These are phyloP conservation scores for Umbilicus rupestris DNA, from an alignment of 164 flowering plant species.

Conservation along the genomic window DNA sequence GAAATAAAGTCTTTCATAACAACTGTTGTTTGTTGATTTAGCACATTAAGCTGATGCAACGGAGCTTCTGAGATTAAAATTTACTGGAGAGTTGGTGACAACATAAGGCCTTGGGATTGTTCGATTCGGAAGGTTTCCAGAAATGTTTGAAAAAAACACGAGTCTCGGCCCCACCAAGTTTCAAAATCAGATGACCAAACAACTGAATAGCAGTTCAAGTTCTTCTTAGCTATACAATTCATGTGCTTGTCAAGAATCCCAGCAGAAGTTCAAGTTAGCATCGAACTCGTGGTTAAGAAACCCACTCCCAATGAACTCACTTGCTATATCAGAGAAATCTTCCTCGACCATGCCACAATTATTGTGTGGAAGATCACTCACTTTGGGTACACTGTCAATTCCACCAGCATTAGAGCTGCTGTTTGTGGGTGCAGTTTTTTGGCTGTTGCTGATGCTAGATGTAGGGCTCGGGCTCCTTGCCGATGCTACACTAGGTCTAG, in stretches of 20 bases:
- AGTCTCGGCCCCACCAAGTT: no score
- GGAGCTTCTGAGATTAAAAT: no score
- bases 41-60: no score
- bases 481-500: constrained; percentile 13
- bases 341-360: constrained; percentile 52
- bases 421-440: constrained; percentile 37
- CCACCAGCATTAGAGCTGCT: constrained; percentile 39
- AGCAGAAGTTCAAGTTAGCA: constrained; percentile 16
- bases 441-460: constrained; percentile 48
- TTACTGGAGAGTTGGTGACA: no score
- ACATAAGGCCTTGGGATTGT: no score
- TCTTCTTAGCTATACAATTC: background rate
- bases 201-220: background rate
- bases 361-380: constrained; percentile 30
- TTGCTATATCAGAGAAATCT: constrained; percentile 44
- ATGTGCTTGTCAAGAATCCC: background rate
- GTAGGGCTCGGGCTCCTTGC: constrained; percentile 20
- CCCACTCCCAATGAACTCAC: constrained; percentile 56
- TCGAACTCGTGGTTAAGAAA: constrained; percentile 49
- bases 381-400: constrained; percentile 26
- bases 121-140: no score
- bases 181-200: background rate
- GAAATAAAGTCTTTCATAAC: no score
- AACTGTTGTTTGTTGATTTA: no score
- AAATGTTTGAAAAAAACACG: no score